Evolutionary conservation across 805 yeast genomes (phyloP).

Genomic region (Kazachstania viticola): DNA sequence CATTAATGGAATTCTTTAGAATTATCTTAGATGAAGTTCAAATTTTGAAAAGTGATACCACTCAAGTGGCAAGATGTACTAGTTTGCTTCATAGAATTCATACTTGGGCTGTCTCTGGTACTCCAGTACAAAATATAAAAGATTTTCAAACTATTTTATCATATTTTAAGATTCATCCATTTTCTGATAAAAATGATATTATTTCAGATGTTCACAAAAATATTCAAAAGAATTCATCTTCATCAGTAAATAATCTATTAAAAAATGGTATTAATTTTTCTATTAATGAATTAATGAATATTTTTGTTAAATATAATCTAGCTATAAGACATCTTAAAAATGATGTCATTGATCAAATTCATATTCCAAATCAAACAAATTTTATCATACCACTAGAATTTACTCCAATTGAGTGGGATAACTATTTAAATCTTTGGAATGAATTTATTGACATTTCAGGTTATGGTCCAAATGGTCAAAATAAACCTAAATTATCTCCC

Average conservation of each 20-base stretch:
- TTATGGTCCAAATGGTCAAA: constrained; percentile 35
- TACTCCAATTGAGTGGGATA: constrained; percentile 73
- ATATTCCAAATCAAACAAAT: constrained; percentile 69
- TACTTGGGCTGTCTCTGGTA: constrained; percentile 97
- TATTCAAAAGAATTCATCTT: constrained; percentile 2
- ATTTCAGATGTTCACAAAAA: constrained; percentile 5
- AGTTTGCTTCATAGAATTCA: constrained; percentile 72
- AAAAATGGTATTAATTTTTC: constrained; percentile 17
- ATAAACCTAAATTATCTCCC: constrained; percentile 42
- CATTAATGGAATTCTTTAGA: constrained; percentile 77
- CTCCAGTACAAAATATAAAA: constrained; percentile 61
- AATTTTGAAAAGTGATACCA: constrained; percentile 61
- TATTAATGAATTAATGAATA: constrained; percentile 33
- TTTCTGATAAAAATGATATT: constrained; percentile 28
- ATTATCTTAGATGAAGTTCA: constrained; percentile 91
- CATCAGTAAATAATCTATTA: neutral
- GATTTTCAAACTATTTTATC: constrained; percentile 65
- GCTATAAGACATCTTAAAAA: constrained; percentile 65
- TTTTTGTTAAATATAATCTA: constrained; percentile 47
- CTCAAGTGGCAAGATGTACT: constrained; percentile 74
- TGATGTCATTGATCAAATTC: constrained; percentile 67
- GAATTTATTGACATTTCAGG: constrained; percentile 50
- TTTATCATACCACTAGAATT: constrained; percentile 62
- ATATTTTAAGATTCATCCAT: constrained; percentile 60
- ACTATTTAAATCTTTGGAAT: constrained; percentile 53